Percentiles rank a stretch among this genome's conserved stretches.
Conservation (phyloP, 495 filamentous ascomycete species). For the Penicillium daleae region DNA sequence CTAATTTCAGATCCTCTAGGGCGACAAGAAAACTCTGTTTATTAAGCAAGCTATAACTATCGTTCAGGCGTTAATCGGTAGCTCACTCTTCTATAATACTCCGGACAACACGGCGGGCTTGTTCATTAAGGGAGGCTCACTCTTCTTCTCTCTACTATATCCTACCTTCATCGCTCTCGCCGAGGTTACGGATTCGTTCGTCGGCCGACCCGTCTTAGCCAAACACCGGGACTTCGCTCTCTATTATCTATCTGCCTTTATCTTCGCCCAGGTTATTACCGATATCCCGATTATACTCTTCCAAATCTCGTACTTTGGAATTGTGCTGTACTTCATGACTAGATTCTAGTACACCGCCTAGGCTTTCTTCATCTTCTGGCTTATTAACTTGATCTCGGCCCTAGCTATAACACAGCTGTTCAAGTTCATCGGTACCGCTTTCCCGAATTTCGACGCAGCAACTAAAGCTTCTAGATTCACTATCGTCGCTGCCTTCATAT, state of each 20-base stretch:
- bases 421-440: slow-evolving; percentile 47
- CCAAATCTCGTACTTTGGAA: slow-evolving; percentile 62
- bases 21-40: slow-evolving; percentile 57
- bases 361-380: slow-evolving; percentile 53
- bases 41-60: slow-evolving; percentile 54
- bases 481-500: slow-evolving; percentile 54
- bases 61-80: slow-evolving; percentile 37
- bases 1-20: slow-evolving; percentile 58
- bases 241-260: slow-evolving; percentile 71
- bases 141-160: slow-evolving; percentile 73
- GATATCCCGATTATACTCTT: slow-evolving; percentile 66
- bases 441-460: slow-evolving; percentile 49
- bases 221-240: slow-evolving; percentile 76
- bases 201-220: slow-evolving; percentile 65
- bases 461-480: slow-evolving; percentile 51
- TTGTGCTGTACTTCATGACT: slow-evolving; percentile 74
- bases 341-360: slow-evolving; percentile 45
- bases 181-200: slow-evolving; percentile 69
- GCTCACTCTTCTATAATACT: slow-evolving; percentile 40
- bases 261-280: slow-evolving; percentile 65
- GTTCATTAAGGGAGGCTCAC: slow-evolving; percentile 52
- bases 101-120: slow-evolving; percentile 41
- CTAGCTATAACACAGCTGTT: slow-evolving; percentile 50
- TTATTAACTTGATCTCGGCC: slow-evolving; percentile 37
- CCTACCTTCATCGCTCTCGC: slow-evolving; percentile 69